Conservation (phyloP, 495 filamentous ascomycete genomes). For the Hypoxylon cercidicola region DNA sequence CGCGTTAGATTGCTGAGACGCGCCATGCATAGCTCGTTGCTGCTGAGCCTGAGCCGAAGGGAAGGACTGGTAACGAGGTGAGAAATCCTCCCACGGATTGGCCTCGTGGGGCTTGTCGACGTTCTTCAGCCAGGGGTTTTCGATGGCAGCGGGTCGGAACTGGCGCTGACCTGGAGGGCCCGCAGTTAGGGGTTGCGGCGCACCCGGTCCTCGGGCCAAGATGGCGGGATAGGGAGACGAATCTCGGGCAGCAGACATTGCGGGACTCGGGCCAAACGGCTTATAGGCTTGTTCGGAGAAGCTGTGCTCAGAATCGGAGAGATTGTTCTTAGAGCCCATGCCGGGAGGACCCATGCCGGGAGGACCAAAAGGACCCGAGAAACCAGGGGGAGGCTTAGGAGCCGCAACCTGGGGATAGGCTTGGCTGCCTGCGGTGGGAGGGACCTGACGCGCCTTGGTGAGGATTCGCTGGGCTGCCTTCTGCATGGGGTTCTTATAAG, state of each 20-base stretch:
- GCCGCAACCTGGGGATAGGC: neutral
- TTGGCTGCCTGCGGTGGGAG: slow-evolving; percentile 7
- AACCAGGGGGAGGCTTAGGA: slow-evolving; percentile 5
- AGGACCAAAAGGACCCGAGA: neutral
- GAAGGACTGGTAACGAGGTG: slow-evolving; percentile 16
- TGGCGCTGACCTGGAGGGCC: slow-evolving; percentile 60
- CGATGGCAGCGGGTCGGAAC: slow-evolving; percentile 45
- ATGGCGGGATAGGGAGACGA: slow-evolving; percentile 38
- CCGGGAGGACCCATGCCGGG: neutral
- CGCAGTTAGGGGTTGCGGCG: slow-evolving; percentile 57
- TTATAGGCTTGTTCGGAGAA: slow-evolving; percentile 4
- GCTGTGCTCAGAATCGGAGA: slow-evolving; percentile 22
- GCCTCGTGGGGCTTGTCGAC: slow-evolving; percentile 38
- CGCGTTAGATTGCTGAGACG: slow-evolving; percentile 6
- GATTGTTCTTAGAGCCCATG: neutral
- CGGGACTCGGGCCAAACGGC: slow-evolving; percentile 9
- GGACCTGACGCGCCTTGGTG: slow-evolving; percentile 45
- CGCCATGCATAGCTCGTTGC: slow-evolving; percentile 8
- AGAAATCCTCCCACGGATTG: slow-evolving; percentile 30
- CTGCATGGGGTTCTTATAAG: slow-evolving; percentile 59
- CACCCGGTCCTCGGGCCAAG: slow-evolving; percentile 45
- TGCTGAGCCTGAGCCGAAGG: neutral
- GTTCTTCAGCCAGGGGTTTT: slow-evolving; percentile 24
- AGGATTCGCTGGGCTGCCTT: slow-evolving; percentile 55
- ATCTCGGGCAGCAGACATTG: slow-evolving; percentile 12